Conservation (phyloP, 345 rosid genomes). For the Anastatica hierochuntica region DNA sequence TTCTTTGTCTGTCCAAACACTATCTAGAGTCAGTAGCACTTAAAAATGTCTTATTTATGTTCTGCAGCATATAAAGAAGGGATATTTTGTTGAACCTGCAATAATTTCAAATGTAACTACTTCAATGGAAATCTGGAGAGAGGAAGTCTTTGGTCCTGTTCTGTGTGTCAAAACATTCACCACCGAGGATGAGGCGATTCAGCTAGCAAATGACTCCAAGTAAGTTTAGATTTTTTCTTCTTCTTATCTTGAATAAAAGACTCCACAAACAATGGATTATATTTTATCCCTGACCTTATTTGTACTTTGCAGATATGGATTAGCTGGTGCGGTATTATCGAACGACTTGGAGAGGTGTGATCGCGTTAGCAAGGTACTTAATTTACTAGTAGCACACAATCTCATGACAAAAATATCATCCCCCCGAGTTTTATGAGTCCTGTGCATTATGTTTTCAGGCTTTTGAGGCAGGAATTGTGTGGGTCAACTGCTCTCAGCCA, state of each 20-base stretch:
- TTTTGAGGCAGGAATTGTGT: constrained; percentile 68
- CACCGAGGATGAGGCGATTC: constrained; percentile 91
- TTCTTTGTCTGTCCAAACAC: not conserved
- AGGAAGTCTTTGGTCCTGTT: constrained; percentile 98
- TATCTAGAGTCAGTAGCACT: not conserved
- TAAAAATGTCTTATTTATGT: constrained; percentile 9
- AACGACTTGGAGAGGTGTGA: constrained; percentile 87
- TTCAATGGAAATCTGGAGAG: constrained; percentile 98
- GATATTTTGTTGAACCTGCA: constrained; percentile 79
- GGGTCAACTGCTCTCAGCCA: constrained; percentile 98
- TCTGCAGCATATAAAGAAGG: constrained; percentile 67
- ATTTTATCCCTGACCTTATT: constrained; percentile 1
- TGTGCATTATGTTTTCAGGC: constrained; percentile 40
- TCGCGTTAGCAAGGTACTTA: constrained; percentile 76
- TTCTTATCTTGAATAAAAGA: not conserved
- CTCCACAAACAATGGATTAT: constrained; percentile 3
- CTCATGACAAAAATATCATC: not conserved
- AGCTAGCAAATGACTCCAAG: constrained; percentile 86
- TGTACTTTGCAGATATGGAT: constrained; percentile 48
- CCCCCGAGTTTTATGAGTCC: not conserved
- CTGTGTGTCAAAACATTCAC: constrained; percentile 81
- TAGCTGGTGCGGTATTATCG: constrained; percentile 86
- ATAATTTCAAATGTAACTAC: constrained; percentile 62
- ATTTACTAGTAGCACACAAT: not conserved
- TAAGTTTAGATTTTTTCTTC: constrained; percentile 32